Conservation (phyloP, 352 stramenopile species). For the Globisporangium barbulae region DNA sequence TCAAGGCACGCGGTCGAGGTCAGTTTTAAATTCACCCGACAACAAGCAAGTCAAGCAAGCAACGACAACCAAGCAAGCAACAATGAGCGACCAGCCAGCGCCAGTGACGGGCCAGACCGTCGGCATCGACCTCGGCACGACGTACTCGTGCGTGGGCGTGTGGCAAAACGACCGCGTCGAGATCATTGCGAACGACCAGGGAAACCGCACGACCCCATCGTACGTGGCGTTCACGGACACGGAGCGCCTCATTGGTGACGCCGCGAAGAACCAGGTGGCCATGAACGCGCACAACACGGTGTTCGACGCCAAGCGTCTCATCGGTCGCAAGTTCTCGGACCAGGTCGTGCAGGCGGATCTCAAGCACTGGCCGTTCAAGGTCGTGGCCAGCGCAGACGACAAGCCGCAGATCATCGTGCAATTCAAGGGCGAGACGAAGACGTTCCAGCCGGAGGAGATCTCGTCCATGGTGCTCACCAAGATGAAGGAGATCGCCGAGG, state of each 20-base stretch:
- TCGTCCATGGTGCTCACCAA: too few relatives aligned
- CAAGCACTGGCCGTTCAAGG: slow-evolving; percentile 67
- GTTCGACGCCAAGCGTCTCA: slow-evolving; percentile 96
- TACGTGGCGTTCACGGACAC: slow-evolving; percentile 95
- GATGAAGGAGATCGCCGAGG: too few relatives aligned
- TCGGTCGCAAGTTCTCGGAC: slow-evolving; percentile 93
- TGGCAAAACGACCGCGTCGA: slow-evolving; percentile 98
- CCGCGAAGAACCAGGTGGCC: slow-evolving; percentile 91
- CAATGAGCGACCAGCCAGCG: too few relatives aligned
- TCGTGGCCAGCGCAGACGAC: too few relatives aligned
- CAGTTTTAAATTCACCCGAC: too few relatives aligned
- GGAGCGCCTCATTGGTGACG: slow-evolving; percentile 94
- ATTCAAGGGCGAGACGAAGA: too few relatives aligned
- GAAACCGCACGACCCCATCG: slow-evolving; percentile 94
- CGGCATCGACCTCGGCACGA: slow-evolving; percentile 97
- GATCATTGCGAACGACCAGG: slow-evolving; percentile 95
- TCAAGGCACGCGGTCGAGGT: too few relatives aligned
- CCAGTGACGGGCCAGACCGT: too few relatives aligned
- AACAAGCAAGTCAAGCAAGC: too few relatives aligned
- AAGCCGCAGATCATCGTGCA: too few relatives aligned
- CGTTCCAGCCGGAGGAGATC: too few relatives aligned
- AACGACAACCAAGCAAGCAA: too few relatives aligned
- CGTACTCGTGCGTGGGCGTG: slow-evolving; percentile 96
- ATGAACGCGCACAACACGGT: slow-evolving; percentile 95
- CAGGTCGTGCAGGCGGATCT: slow-evolving; percentile 78